Base-by-base conservation (phyloP, 2,329 filamentous ascomycete genomes). In the Claviceps humidiphila region DNA sequence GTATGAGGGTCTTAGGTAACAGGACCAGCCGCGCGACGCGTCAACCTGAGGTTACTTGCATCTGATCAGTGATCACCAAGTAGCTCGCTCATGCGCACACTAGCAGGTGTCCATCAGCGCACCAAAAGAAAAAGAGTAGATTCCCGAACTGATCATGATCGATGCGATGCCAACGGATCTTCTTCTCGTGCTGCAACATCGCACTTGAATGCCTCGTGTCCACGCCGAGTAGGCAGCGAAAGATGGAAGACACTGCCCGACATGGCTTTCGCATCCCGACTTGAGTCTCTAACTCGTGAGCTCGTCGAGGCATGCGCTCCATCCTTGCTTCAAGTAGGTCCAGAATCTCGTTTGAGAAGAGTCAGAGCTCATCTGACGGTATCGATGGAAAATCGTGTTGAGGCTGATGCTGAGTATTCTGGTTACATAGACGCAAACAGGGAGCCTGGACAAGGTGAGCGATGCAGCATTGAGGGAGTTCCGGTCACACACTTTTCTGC, bases 221-320 rank as follows among this genome's bases (percentile, higher is more conserved):
- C 39, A 50, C 17, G 17, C 17, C 11, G 22, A 44, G 22, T 47
- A 39, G 37, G 17, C n/a, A n/a, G 50, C 50, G 13, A 40, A 50
- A 42, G 37, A 54, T 54, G 53, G 47, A 47, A 47, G 20, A n/a
- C 24, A 26, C n/a, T 17, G 43, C 39, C 38, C 14, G 34, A 24
- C 40, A 94, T 95, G 87, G 80, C 87, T 39, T 82, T 86, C 66
- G 75, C 82, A 59, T 80, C 82, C 57, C 77, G 74, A 63, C 68
- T 90, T 52, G 76, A 74, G 47, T 72, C 75, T 52, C 73, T 90
- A 59, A 81, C 80, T 1, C 84, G 87, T 56, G 81, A 89, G 63
- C 77, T 95, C 37, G 76, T 94, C 55, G 74, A 77, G 42, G 73
- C 77, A 43, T 71, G 89, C 55, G 76, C 82, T 13, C 74, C 73